A percentile compares a stretch with the other conserved stretches of the same genome.
Evolutionary conservation across 1,284 basidiomycete species (phyloP).

Genomic region (Malassezia dermatis): DNA sequence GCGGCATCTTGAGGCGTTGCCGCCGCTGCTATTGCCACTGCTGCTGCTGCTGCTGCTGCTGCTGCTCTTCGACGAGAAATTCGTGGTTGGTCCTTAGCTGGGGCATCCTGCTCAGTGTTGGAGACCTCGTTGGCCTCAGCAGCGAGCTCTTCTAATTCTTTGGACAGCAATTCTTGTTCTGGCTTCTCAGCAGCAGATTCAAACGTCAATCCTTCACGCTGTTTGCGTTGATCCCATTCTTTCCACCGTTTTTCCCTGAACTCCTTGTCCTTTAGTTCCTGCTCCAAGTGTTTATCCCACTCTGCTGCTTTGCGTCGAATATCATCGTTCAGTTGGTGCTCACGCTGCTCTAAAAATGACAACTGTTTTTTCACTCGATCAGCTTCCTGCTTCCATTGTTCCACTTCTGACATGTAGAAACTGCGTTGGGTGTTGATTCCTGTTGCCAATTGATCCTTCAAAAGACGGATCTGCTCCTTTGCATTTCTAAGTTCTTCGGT

Average conservation of each 20-base stretch:
- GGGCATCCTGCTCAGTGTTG: background rate
- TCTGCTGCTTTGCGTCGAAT: conserved; percentile 8
- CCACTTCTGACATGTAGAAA: background rate
- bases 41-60: background rate
- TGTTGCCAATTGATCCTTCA: background rate
- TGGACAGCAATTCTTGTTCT: background rate
- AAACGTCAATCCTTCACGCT: background rate
- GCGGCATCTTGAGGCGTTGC: background rate
- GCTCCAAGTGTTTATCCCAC: conserved; percentile 8
- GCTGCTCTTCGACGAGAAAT: background rate
- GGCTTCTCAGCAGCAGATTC: background rate
- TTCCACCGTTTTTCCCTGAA: background rate
- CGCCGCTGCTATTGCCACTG: background rate
- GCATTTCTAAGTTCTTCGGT: background rate
- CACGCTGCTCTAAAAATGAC: background rate
- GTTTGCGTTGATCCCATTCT: conserved; percentile 5
- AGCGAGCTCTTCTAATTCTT: conserved; percentile 10
- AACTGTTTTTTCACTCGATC: background rate
- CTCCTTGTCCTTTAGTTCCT: background rate
- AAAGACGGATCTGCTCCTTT: background rate
- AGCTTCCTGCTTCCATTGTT: background rate
- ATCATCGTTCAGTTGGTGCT: background rate
- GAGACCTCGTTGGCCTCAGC: conserved; percentile 3
- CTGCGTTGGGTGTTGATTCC: background rate
- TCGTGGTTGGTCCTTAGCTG: background rate